These are phyloP conservation scores for Boletus pseudopeckii DNA, from an alignment of 768 basidiomycete species.

Conservation along the genomic window DNA sequence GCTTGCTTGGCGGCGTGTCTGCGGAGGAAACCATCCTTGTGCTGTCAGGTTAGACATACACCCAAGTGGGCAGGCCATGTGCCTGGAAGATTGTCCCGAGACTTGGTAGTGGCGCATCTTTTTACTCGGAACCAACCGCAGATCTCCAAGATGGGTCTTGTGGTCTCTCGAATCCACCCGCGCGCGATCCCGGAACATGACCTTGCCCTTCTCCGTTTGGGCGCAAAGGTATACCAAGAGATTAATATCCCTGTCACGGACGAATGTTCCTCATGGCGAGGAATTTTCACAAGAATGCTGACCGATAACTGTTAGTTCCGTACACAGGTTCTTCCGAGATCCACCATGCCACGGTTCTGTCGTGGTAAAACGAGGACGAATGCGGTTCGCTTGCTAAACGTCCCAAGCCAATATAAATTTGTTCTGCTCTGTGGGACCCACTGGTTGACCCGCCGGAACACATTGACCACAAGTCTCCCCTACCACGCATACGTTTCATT, in stretches of 20 bases:
- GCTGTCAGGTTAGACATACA: slow-evolving; percentile 1
- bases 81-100: slow-evolving; percentile 6
- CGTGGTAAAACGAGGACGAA: slow-evolving; percentile 10
- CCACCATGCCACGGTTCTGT: slow-evolving; percentile 4
- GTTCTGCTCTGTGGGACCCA: slow-evolving; percentile 1
- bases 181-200: slow-evolving; percentile 6
- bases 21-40: slow-evolving; percentile 26
- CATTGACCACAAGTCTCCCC: background rate
- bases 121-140: background rate
- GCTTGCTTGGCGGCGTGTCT: slow-evolving; percentile 16
- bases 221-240: background rate
- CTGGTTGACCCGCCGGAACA: background rate
- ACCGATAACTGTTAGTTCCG: slow-evolving; percentile 8
- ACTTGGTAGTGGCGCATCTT: background rate
- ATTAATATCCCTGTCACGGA: background rate
- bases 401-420: background rate
- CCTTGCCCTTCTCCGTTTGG: background rate
- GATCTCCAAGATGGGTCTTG: background rate
- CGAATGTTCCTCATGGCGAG: slow-evolving; percentile 9
- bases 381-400: background rate
- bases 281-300: slow-evolving; percentile 2
- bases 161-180: background rate
- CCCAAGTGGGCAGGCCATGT: slow-evolving; percentile 18
- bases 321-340: slow-evolving; percentile 5
- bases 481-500: slow-evolving; percentile 1